Evolutionary conservation across 805 yeast genomes (phyloP), one percentile per base, ranked within the genome.

Genomic region (Zygotorulaspora chibaensis): DNA sequence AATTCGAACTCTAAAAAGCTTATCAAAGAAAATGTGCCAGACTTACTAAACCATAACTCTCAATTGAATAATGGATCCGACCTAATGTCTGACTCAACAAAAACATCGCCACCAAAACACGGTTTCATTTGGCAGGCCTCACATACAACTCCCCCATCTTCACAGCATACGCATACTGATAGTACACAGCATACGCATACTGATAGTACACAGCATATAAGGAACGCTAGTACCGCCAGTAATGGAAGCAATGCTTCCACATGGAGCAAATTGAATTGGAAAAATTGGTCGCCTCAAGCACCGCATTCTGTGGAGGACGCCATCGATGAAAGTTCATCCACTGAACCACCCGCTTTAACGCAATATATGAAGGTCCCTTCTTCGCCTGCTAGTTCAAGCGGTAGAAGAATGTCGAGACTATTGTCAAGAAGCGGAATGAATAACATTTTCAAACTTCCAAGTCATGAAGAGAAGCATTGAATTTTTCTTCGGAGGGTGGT

Each of bases 371-470:
- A 38, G 43, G 42, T 15, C 38, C 46, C 35, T 3, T 30, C 47
- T 6, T 42, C 51, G 25, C 50, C 50, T 3, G 40, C 40, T 9
- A 51, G 48, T 43, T 42, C 46, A 9, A 40, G 51, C 12, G 57
- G 61, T 3, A 51, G 63, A 30, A 52, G 60, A 30, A 52, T 61
- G 58, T 58, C 65, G 12, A 52, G 52, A 29, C 45, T 60, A 15
- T 42, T 60, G 8, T 59, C 66, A 8, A 57, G 54, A 45, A 55
- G 57, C 26, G 57, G 58, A 8, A 56, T 59, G 57, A 60, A 59
- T 40, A 57, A 51, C 26, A 33, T 60, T 17, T 59, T 59, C 46
- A 59, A 55, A 30, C 44, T 53, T 11, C 61, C 59, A 28, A 56
- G 55, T 45, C 62, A 59, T 40, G 63, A 56, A 15, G 51, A 47